A percentile compares a stretch with the other conserved stretches of the same genome.
Evolutionary conservation across 495 filamentous ascomycete genomes (phyloP).

Genomic region (Xylaria bambusicola): DNA sequence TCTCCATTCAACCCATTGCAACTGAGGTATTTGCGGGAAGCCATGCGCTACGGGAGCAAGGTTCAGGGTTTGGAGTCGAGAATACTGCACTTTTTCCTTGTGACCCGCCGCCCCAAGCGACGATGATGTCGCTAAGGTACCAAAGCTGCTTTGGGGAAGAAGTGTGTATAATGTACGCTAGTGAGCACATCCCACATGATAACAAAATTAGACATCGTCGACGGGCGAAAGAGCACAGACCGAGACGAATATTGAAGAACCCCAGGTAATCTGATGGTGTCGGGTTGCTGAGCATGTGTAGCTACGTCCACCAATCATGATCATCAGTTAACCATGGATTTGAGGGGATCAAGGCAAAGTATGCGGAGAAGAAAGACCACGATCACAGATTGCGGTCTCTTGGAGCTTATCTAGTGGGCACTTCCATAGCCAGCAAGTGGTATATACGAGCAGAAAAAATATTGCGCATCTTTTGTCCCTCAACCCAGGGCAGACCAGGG

Average conservation of each 20-base stretch:
- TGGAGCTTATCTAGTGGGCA: too few species aligned
- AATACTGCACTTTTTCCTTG: constrained; percentile 1
- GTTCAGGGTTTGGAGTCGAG: constrained; percentile 7
- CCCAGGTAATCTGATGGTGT: not conserved
- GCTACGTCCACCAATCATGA: too few species aligned
- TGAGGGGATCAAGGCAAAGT: too few species aligned
- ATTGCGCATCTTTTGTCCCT: not conserved
- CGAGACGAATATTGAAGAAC: not conserved
- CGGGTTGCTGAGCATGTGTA: too few species aligned
- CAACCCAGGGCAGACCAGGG: not conserved
- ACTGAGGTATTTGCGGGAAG: constrained; percentile 23
- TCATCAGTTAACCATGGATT: too few species aligned
- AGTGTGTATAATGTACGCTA: not conserved
- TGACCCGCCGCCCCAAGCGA: constrained; percentile 15
- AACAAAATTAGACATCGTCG: not conserved
- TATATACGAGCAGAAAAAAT: not conserved
- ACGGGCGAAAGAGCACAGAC: not conserved
- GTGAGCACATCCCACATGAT: not conserved
- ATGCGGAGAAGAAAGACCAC: too few species aligned
- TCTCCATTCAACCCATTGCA: constrained; percentile 15
- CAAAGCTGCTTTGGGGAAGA: not conserved
- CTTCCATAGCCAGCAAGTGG: not conserved
- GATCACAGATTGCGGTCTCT: too few species aligned
- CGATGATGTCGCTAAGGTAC: not conserved
- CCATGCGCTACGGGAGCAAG: constrained; percentile 10